Conservation (phyloP, 2,329 filamentous ascomycete species). For the Trichoderma guizhouense region DNA sequence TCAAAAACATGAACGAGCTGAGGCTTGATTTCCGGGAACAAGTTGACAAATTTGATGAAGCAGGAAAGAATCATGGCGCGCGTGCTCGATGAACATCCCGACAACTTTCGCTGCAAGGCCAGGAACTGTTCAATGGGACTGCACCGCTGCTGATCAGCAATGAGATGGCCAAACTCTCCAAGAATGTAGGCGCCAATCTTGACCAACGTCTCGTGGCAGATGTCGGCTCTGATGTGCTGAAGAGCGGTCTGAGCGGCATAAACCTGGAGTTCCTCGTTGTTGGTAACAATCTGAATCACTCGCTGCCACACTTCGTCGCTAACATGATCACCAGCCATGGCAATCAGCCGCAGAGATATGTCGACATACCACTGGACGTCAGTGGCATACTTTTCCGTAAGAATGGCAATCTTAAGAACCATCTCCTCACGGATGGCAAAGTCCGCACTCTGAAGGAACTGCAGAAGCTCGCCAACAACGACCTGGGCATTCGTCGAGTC, state of each 20-base stretch:
- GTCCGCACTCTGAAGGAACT: slow-evolving; percentile 93
- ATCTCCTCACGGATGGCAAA: slow-evolving; percentile 98
- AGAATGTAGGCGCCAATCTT: slow-evolving; percentile 97
- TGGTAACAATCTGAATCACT: slow-evolving; percentile 97
- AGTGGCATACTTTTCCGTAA: slow-evolving; percentile 97
- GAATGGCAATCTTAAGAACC: slow-evolving; percentile 97
- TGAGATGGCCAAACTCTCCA: slow-evolving; percentile 94
- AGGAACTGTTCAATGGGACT: slow-evolving; percentile 97
- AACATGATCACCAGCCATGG: slow-evolving; percentile 96
- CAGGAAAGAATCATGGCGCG: slow-evolving; percentile 91
- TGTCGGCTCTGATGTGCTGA: slow-evolving; percentile 86
- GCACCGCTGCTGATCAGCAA: slow-evolving; percentile 86
- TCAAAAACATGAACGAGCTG: slow-evolving; percentile 88
- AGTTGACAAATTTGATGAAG: slow-evolving; percentile 96
- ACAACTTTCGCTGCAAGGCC: slow-evolving; percentile 85
- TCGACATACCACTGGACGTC: slow-evolving; percentile 99
- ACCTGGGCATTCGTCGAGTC: slow-evolving; percentile 90
- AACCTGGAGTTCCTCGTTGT: slow-evolving; percentile 96
- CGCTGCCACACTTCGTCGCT: slow-evolving; percentile 99
- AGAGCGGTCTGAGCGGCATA: slow-evolving; percentile 93
- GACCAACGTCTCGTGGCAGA: slow-evolving; percentile 94
- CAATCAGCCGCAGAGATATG: slow-evolving; percentile 88
- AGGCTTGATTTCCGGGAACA: slow-evolving; percentile 97
- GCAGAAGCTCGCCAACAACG: slow-evolving; percentile 88
- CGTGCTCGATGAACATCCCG: slow-evolving; percentile 82